Conservation (phyloP, 2,329 filamentous ascomycete genomes). For the Trichoderma sp. region DNA sequence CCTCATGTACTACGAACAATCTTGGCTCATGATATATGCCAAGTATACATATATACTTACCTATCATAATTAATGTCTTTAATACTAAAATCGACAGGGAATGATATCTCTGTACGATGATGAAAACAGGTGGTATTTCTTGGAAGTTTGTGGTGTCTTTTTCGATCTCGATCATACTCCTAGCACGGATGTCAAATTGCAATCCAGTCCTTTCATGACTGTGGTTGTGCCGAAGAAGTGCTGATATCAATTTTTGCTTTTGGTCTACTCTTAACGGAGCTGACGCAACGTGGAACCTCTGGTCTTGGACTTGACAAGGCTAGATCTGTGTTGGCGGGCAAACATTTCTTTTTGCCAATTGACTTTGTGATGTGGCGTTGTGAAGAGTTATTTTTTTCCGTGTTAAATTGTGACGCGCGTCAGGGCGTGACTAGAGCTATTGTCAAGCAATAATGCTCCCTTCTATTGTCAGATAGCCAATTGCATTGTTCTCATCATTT, state of each 20-base stretch:
- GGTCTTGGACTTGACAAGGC: conserved; percentile 19
- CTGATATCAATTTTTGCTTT: conserved; percentile 66
- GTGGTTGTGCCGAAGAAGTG: conserved; percentile 99
- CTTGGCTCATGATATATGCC: conserved; percentile 20
- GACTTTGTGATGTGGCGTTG: not conserved
- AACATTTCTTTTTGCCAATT: conserved; percentile 23
- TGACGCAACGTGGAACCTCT: conserved; percentile 28
- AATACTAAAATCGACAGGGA: conserved; percentile 2
- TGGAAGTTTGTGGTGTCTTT: not conserved
- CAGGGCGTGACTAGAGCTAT: not conserved
- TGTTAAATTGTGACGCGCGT: not conserved
- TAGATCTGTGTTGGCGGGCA: conserved; percentile 33
- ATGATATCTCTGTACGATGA: not conserved
- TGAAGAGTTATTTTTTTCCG: not conserved
- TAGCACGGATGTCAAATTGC: conserved; percentile 99
- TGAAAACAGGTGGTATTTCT: not conserved
- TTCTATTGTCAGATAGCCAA: not conserved
- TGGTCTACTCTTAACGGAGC: conserved; percentile 31
- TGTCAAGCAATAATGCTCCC: not conserved
- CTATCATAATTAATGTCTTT: conserved; percentile 17
- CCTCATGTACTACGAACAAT: conserved; percentile 7
- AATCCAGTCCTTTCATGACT: conserved; percentile 83
- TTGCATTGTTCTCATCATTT: not conserved
- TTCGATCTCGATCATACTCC: not conserved
- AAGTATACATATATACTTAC: conserved; percentile 15